Conservation (phyloP, 768 basidiomycete genomes). For the Cystofilobasidium bisporidii region DNA sequence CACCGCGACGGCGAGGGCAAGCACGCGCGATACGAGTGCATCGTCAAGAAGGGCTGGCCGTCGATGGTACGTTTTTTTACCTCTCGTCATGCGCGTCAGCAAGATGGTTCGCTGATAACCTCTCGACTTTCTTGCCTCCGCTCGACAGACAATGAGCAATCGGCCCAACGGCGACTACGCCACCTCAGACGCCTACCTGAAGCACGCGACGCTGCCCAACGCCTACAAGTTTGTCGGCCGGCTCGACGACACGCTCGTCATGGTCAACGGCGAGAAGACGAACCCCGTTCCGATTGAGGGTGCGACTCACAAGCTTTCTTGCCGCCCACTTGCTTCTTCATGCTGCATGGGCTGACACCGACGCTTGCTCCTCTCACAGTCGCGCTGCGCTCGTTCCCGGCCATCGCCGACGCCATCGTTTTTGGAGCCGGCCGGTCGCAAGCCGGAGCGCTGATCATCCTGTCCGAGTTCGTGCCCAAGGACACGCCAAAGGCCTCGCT, state of each 20-base stretch:
- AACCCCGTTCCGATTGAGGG: conserved; percentile 41
- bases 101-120: background rate
- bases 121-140: background rate
- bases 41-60: conserved; percentile 49
- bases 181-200: conserved; percentile 50
- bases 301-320: no score
- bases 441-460: conserved; percentile 49
- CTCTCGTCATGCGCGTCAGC: no score
- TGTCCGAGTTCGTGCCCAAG: conserved; percentile 40
- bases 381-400: conserved; percentile 43
- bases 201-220: conserved; percentile 43
- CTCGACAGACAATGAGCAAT: conserved; percentile 37
- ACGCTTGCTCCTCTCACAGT: background rate
- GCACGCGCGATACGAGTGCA: conserved; percentile 43
- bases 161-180: conserved; percentile 51
- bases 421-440: conserved; percentile 50
- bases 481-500: conserved; percentile 36
- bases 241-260: conserved; percentile 50
- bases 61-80: conserved; percentile 41
- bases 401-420: conserved; percentile 49
- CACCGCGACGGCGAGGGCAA: conserved; percentile 42
- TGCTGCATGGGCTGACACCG: no score
- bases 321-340: no score
- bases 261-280: conserved; percentile 49
- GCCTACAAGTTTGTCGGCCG: conserved; percentile 50